These are phyloP conservation scores for Gypsophila paniculata DNA, from an alignment of 179 eudicot genomes.

Conservation along the genomic window DNA sequence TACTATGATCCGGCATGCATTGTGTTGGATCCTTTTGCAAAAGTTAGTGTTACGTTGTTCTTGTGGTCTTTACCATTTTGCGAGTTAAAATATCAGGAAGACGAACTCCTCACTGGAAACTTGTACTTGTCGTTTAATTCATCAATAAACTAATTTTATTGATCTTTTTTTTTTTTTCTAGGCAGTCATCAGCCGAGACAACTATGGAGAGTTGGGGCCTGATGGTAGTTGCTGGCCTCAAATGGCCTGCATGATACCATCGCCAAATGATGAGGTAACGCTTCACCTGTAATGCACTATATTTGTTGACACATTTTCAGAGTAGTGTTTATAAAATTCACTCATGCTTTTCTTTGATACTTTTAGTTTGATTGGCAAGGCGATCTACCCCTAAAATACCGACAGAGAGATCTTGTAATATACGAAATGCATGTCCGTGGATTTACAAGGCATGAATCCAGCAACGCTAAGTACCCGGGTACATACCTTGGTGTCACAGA, in stretches of 20 bases:
- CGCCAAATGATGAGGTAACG: constrained; percentile 55
- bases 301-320: neutral
- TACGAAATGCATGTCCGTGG: constrained; percentile 99
- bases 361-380: constrained; percentile 98
- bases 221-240: constrained; percentile 79
- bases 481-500: constrained; percentile 78
- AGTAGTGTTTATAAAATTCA: neutral
- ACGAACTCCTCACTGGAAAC: neutral
- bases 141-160: constrained; percentile 21
- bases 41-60: constrained; percentile 45
- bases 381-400: constrained; percentile 68
- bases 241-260: constrained; percentile 88
- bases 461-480: constrained; percentile 62
- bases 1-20: constrained; percentile 65
- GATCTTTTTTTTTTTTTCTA: constrained; percentile 32
- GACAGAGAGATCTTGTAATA: constrained; percentile 72
- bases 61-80: constrained; percentile 3
- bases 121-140: neutral
- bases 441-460: constrained; percentile 82
- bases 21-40: constrained; percentile 84
- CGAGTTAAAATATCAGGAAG: neutral
- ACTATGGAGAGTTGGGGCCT: constrained; percentile 69
- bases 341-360: constrained; percentile 21
- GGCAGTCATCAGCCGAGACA: constrained; percentile 86
- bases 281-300: neutral